A percentile compares a stretch with the other conserved stretches of the same genome.
Evolutionary conservation across 176 grass and related monocot species (phyloP).

Genomic region (Coix lacrymajobi): DNA sequence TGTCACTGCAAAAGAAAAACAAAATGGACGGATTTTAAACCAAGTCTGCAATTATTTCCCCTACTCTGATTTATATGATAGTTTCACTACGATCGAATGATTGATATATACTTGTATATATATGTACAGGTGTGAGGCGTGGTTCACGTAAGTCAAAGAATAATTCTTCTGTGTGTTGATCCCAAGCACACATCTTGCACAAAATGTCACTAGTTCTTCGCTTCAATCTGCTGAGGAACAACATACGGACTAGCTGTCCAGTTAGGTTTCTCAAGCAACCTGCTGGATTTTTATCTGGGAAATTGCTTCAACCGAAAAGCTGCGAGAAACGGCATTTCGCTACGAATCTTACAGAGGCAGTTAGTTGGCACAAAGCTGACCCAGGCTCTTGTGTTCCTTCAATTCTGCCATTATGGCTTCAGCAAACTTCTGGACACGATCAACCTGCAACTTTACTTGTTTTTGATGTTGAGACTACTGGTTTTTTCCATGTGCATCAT

Average conservation of each 20-base stretch:
- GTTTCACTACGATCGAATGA: neutral
- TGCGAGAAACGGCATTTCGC: slow-evolving; percentile 32
- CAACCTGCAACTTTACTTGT: slow-evolving; percentile 55
- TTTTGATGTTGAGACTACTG: slow-evolving; percentile 81
- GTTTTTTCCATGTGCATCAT: slow-evolving; percentile 20
- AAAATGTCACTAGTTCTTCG: slow-evolving; percentile 47
- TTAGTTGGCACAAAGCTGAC: slow-evolving; percentile 19
- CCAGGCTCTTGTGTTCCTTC: slow-evolving; percentile 33
- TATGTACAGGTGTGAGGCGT: neutral
- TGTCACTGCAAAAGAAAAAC: neutral
- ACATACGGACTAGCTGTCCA: slow-evolving; percentile 4
- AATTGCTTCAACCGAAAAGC: slow-evolving; percentile 24
- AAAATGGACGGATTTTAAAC: neutral
- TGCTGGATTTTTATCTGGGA: slow-evolving; percentile 29
- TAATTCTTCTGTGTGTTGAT: neutral
- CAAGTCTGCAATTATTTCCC: neutral
- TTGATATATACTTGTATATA: neutral
- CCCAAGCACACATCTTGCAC: neutral
- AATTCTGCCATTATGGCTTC: slow-evolving; percentile 7
- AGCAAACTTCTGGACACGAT: slow-evolving; percentile 26
- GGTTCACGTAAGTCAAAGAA: neutral
- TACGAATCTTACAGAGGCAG: slow-evolving; percentile 3
- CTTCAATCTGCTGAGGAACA: slow-evolving; percentile 54
- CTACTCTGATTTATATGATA: neutral
- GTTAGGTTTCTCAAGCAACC: slow-evolving; percentile 25